Conservation (phyloP, 345 rosid genomes). For the Linum tenue region DNA sequence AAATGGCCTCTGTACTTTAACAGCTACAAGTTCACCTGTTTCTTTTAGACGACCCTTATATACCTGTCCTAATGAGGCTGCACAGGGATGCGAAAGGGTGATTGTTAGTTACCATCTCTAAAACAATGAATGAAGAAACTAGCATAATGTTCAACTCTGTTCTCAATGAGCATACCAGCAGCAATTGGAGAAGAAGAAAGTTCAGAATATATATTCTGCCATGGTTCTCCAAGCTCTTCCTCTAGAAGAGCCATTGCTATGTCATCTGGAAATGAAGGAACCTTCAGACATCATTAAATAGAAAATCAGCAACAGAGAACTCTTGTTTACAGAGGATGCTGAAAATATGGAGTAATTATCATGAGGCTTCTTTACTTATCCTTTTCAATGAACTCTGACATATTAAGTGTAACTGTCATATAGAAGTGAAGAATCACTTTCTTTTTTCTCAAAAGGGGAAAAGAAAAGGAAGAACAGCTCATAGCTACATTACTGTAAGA, state of each 20-base stretch:
- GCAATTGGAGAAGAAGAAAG: constrained; percentile 93
- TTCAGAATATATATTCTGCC: constrained; percentile 77
- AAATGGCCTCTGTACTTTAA: constrained; percentile 91
- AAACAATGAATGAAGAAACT: constrained; percentile 3
- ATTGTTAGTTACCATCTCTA: constrained; percentile 9
- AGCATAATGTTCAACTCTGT: constrained; percentile 4
- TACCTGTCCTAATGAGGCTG: constrained; percentile 97
- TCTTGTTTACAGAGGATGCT: not conserved
- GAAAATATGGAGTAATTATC: constrained; percentile 1
- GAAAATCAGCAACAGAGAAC: constrained; percentile 17
- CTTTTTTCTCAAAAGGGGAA: no score
- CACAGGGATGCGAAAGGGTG: constrained; percentile 15
- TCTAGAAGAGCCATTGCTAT: constrained; percentile 90
- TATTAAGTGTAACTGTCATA: not conserved
- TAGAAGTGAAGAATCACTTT: not conserved
- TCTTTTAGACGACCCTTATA: constrained; percentile 84
- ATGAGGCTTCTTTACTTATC: not conserved
- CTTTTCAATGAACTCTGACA: not conserved
- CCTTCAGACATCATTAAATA: constrained; percentile 47
- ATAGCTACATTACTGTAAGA: not conserved
- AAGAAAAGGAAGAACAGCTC: not conserved
- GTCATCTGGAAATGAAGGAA: constrained; percentile 97
- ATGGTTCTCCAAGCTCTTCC: constrained; percentile 92
- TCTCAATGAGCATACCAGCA: constrained; percentile 49
- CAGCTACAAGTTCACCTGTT: constrained; percentile 89